Evolutionary conservation across 1,284 basidiomycete genomes (phyloP), one percentile per base, ranked within the genome.

Genomic region (Trametes polyzona): DNA sequence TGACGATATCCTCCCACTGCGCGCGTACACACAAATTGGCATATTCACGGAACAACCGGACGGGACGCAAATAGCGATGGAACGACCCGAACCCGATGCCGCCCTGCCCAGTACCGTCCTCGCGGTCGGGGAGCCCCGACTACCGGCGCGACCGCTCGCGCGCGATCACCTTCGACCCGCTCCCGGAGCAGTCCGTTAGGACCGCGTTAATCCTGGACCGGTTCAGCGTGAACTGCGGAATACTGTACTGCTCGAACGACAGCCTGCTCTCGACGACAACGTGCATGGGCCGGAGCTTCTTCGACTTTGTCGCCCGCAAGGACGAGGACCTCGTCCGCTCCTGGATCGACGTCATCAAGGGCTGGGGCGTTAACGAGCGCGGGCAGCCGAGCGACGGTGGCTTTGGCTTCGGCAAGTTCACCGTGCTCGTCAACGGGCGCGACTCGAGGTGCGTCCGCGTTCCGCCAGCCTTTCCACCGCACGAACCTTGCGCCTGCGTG

Each of bases 351-450:
- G 80, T 82, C 49, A 82, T 90, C 63, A 92, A 92, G 69, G 78
- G 82, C 2, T 91, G 88, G 86, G 89, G 88, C 17, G 88, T 90
- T 44, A 90, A 90, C 60, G 89, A 90, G 68, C 79, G 83, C 7
- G 90, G 89, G 0, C 85, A 88, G 69, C 89, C 89, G 19, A 88
- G 86, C 67, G 88, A 90, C 62, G 89, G 89, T 27, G 89, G 90
- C 0, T 92, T 91, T 67, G 89, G 88, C 12, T 91, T 87, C 71
- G 87, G 88, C 11, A 82, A 80, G 65, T 92, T 92, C 65, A 73
- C 69, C 32, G 65, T 90, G 2, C 70, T 79, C 55, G 72, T 78
- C 1, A 74, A 76, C 47, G 87, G 86, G 0, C 73, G 89, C 59
- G 83, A 88, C 66, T 84, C 83, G 0, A 77, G 78, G 87, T 83